A percentile compares a stretch with the other conserved stretches of the same genome.
phyloP scores from a whole-genome alignment of 2,329 filamentous ascomycete species.

The Colletotrichum lentis region DNA sequence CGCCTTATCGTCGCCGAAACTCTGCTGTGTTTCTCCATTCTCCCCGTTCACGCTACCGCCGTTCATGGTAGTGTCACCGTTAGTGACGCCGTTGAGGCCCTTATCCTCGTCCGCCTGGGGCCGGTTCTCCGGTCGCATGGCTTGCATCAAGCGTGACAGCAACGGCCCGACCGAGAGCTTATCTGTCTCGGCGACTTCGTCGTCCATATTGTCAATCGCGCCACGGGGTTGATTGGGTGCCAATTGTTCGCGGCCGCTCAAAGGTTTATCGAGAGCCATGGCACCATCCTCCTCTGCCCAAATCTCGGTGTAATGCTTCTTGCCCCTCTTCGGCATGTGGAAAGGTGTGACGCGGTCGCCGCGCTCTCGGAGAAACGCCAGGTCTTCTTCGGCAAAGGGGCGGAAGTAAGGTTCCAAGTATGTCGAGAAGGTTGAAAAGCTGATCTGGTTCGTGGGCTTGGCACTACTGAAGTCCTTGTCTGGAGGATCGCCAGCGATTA shows the following conservation, averaged over 20 bases:
- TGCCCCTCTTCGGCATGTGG: slow-evolving; percentile 83
- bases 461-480: slow-evolving; percentile 96
- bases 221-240: slow-evolving; percentile 85
- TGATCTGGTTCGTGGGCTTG: slow-evolving; percentile 93
- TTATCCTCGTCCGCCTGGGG: slow-evolving; percentile 64
- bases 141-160: slow-evolving; percentile 80
- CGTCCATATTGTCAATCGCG: slow-evolving; percentile 84
- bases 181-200: slow-evolving; percentile 87
- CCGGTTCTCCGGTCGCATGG: slow-evolving; percentile 79
- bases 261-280: slow-evolving; percentile 74
- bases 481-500: slow-evolving; percentile 87
- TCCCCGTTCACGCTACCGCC: slow-evolving; percentile 57
- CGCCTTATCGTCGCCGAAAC: slow-evolving; percentile 49
- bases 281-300: slow-evolving; percentile 95
- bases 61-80: slow-evolving; percentile 65
- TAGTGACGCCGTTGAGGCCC: slow-evolving; percentile 59
- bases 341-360: slow-evolving; percentile 87
- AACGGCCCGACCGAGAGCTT: slow-evolving; percentile 88
- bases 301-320: slow-evolving; percentile 84
- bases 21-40: slow-evolving; percentile 47
- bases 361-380: slow-evolving; percentile 89
- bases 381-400: slow-evolving; percentile 88
- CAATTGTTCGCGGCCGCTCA: slow-evolving; percentile 69
- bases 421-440: slow-evolving; percentile 89
- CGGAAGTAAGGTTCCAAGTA: slow-evolving; percentile 93